A percentile compares a stretch with the other conserved stretches of the same genome.
Conservation (phyloP, 208 protist genomes). For the Crithidia expoeki region DNA sequence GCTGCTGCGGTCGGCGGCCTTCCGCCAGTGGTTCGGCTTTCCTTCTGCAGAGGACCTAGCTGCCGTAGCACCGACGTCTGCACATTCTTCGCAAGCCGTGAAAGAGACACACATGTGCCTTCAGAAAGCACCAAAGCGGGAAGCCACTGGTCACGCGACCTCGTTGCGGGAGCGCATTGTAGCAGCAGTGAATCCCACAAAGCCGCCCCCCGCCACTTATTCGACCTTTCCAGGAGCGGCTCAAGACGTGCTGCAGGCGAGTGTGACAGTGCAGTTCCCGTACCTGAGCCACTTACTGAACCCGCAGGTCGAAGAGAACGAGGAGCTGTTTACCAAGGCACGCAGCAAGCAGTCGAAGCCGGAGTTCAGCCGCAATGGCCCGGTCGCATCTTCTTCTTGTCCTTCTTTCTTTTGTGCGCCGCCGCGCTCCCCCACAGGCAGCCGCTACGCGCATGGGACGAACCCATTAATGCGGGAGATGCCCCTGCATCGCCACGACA, state of each 20-base stretch:
- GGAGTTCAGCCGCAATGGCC: slow-evolving; percentile 10
- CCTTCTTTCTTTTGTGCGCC: slow-evolving; percentile 6
- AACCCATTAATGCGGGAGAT: slow-evolving; percentile 72
- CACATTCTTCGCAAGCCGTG: background rate
- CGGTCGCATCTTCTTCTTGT: background rate
- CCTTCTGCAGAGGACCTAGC: slow-evolving; percentile 30
- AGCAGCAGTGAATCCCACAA: slow-evolving; percentile 7
- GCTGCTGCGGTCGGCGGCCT: slow-evolving; percentile 53
- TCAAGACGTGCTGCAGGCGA: slow-evolving; percentile 59
- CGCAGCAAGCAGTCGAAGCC: slow-evolving; percentile 33
- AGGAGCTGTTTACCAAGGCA: slow-evolving; percentile 41
- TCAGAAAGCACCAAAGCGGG: background rate
- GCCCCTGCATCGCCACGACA: slow-evolving; percentile 27
- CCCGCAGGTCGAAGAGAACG: slow-evolving; percentile 62
- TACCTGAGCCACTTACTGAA: slow-evolving; percentile 79
- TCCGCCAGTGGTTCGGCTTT: slow-evolving; percentile 65
- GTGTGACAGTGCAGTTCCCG: slow-evolving; percentile 77
- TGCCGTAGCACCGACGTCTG: slow-evolving; percentile 3
- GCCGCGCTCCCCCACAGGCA: background rate
- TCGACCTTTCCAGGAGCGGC: background rate
- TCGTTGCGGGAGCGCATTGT: slow-evolving; percentile 22
- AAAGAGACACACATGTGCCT: background rate
- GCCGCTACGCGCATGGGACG: slow-evolving; percentile 42
- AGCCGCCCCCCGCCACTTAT: background rate
- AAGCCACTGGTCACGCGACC: background rate